phyloP scores from a whole-genome alignment of 306 rosid genomes.

The Lupinus albus region DNA sequence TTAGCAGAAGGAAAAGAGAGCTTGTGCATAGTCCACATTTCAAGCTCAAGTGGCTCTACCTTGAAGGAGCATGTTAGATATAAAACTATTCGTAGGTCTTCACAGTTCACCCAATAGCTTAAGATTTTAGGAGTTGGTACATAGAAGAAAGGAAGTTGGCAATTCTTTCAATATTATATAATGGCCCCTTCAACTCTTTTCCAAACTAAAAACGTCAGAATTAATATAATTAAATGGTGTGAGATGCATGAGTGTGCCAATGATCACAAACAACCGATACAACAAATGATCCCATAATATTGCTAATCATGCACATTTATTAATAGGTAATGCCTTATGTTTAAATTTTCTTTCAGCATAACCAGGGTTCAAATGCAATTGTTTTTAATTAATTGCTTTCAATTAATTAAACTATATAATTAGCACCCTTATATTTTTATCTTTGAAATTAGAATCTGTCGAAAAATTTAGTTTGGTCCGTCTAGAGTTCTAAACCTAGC shows the following conservation, averaged over 20 bases:
- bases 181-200: constrained; percentile 13
- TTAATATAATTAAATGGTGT: not conserved
- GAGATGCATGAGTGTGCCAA: not conserved
- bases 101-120: constrained; percentile 5
- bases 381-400: not conserved
- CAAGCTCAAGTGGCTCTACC: not conserved
- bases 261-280: constrained; percentile 13
- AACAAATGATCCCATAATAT: constrained; percentile 12
- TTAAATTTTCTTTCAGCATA: constrained; percentile 27
- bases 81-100: not conserved
- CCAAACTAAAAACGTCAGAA: not conserved
- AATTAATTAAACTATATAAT: not conserved
- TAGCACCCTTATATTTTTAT: constrained; percentile 8
- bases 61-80: not conserved
- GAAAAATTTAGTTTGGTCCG: constrained; percentile 17
- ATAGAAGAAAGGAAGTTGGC: constrained; percentile 10
- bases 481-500: constrained; percentile 26
- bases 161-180: constrained; percentile 27
- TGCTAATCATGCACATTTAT: constrained; percentile 9
- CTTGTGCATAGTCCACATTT: constrained; percentile 7
- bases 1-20: constrained; percentile 19
- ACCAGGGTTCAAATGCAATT: not conserved
- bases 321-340: constrained; percentile 9
- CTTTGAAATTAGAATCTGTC: constrained; percentile 16
- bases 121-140: constrained; percentile 16